Conservation (phyloP, 2,329 filamentous ascomycete species). For the Rosellinia necatrix region DNA sequence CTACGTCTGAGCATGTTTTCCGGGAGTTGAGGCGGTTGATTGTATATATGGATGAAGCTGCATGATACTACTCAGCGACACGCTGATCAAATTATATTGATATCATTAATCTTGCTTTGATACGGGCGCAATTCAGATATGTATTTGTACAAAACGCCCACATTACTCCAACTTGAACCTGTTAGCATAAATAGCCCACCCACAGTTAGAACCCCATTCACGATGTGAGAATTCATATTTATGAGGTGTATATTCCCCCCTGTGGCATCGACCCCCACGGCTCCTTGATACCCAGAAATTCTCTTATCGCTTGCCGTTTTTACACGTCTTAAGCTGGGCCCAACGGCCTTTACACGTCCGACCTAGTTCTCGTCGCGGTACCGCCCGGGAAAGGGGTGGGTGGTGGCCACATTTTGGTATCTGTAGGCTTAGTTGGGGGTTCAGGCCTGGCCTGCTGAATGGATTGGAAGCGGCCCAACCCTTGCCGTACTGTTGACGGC, state of each 20-base stretch:
- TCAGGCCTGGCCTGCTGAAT: too few species aligned
- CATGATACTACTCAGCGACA: slow-evolving; percentile 14
- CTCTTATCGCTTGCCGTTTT: neutral
- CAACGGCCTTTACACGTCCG: neutral
- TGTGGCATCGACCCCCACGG: neutral
- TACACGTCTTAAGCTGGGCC: neutral
- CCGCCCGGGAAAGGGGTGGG: too few species aligned
- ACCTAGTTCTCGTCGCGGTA: neutral
- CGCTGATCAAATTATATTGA: neutral
- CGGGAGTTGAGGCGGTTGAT: neutral
- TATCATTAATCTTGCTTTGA: neutral
- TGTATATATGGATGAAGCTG: neutral
- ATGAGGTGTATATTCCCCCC: neutral
- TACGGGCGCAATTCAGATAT: neutral
- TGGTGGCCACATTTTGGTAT: too few species aligned
- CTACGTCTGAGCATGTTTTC: slow-evolving; percentile 1
- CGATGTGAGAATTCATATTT: neutral
- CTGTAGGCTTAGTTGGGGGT: too few species aligned
- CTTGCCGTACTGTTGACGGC: too few species aligned
- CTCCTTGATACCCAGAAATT: neutral
- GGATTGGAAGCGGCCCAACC: too few species aligned
- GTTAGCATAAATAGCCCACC: neutral
- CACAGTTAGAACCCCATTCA: neutral
- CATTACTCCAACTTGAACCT: too few species aligned
- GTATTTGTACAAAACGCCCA: neutral